Evolutionary conservation across 495 filamentous ascomycete genomes (phyloP).

Genomic region (Penicillium dipodomyicola): DNA sequence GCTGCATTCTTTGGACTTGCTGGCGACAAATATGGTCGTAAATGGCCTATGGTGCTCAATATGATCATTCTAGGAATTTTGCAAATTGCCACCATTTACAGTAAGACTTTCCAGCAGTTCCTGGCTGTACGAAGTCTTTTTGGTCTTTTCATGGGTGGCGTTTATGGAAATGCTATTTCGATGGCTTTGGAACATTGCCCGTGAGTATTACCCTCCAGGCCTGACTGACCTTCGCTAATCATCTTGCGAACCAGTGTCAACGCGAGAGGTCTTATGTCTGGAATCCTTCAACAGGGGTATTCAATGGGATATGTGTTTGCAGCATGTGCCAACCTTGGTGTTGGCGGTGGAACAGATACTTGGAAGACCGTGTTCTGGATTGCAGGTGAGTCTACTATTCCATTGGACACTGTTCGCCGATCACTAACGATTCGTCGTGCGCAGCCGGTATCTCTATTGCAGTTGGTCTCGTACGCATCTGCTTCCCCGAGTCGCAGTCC

Average conservation of each 20-base stretch:
- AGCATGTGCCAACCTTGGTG: conserved; percentile 65
- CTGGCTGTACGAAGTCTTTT: conserved; percentile 68
- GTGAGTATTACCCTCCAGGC: conserved; percentile 23
- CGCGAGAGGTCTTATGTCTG: conserved; percentile 72
- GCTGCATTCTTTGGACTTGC: conserved; percentile 69
- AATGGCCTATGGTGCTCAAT: conserved; percentile 77
- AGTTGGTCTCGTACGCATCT: conserved; percentile 60
- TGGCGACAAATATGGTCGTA: conserved; percentile 72
- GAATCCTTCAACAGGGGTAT: conserved; percentile 76
- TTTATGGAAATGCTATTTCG: conserved; percentile 78
- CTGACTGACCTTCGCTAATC: neutral
- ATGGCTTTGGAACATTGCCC: conserved; percentile 80
- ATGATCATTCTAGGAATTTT: conserved; percentile 62
- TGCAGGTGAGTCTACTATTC: conserved; percentile 31
- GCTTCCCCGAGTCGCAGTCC: conserved; percentile 68
- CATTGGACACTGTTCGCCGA: neutral
- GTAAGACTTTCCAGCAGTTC: conserved; percentile 63
- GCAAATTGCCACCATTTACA: conserved; percentile 73
- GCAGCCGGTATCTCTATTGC: conserved; percentile 58
- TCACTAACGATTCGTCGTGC: neutral
- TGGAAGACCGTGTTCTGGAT: conserved; percentile 68
- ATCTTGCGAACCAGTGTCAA: conserved; percentile 39
- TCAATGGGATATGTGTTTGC: conserved; percentile 73
- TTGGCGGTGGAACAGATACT: conserved; percentile 53
- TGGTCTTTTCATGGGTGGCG: conserved; percentile 80